A percentile compares a stretch with the other conserved stretches of the same genome.
Conservation (phyloP, 495 filamentous ascomycete genomes). For the Choiromyces venosus region DNA sequence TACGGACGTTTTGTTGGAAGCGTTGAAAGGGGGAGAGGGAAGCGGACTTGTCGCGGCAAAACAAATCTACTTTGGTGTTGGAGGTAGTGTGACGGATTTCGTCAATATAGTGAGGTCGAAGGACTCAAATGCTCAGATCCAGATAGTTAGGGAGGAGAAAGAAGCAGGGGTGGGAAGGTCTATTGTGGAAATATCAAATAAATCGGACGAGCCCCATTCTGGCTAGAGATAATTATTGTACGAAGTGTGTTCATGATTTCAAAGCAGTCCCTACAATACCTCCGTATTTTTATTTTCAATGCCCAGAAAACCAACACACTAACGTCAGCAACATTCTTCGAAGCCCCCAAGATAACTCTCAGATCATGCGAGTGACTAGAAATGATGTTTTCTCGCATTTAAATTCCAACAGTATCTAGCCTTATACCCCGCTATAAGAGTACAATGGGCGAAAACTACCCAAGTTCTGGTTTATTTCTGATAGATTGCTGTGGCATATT, state of each 20-base stretch:
- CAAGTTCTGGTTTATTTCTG: no score
- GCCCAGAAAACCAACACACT: neutral
- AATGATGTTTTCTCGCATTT: neutral
- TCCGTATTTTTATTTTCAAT: no score
- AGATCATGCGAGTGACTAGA: neutral
- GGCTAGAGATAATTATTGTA: neutral
- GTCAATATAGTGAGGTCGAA: slow-evolving; percentile 55
- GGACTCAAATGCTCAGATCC: slow-evolving; percentile 42
- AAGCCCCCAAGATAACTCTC: neutral
- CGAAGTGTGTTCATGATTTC: neutral
- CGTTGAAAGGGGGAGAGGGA: slow-evolving; percentile 37
- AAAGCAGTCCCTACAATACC: neutral
- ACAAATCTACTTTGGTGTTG: slow-evolving; percentile 92
- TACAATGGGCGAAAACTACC: no score
- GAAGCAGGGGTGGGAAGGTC: slow-evolving; percentile 42
- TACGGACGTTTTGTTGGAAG: slow-evolving; percentile 60
- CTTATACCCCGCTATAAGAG: no score
- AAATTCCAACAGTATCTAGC: neutral
- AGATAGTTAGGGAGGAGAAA: slow-evolving; percentile 59
- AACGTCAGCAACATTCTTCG: neutral
- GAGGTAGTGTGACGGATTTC: slow-evolving; percentile 88
- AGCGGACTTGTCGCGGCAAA: slow-evolving; percentile 84
- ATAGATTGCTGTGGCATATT: no score
- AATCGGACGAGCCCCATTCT: neutral
- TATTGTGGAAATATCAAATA: slow-evolving; percentile 32